Conservation (phyloP, 176 grass and related monocot species). For the Eleusine coracana region DNA sequence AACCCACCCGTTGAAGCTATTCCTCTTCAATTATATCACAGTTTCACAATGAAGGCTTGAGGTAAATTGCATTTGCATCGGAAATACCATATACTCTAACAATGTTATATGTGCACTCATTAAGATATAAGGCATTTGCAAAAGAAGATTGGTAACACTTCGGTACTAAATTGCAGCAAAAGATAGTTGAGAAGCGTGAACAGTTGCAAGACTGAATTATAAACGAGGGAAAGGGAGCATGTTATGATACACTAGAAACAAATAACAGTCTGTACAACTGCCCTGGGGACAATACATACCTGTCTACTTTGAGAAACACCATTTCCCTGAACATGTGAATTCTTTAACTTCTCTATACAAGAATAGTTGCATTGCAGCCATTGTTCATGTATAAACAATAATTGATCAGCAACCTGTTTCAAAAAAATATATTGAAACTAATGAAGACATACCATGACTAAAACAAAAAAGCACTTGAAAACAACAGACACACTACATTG, state of each 20-base stretch:
- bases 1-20: background rate
- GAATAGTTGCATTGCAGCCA: conserved; percentile 66
- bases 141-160: background rate
- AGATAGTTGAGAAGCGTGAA: background rate
- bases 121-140: conserved; percentile 16
- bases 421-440: conserved; percentile 22
- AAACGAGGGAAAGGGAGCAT: background rate
- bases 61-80: background rate
- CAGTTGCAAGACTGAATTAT: background rate
- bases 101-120: background rate
- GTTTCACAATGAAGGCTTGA: background rate
- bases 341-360: conserved; percentile 66
- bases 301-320: conserved; percentile 77
- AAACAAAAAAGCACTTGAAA: background rate
- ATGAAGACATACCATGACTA: conserved; percentile 8
- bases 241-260: too few species aligned
- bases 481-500: background rate
- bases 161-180: conserved; percentile 17
- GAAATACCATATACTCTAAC: background rate
- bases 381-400: conserved; percentile 86
- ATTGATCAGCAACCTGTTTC: conserved; percentile 69
- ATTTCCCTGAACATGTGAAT: conserved; percentile 42
- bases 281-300: conserved; percentile 33
- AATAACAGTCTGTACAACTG: too few species aligned
- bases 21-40: background rate